phyloP scores from a whole-genome alignment of 345 rosid genomes.

The Salix udensis region DNA sequence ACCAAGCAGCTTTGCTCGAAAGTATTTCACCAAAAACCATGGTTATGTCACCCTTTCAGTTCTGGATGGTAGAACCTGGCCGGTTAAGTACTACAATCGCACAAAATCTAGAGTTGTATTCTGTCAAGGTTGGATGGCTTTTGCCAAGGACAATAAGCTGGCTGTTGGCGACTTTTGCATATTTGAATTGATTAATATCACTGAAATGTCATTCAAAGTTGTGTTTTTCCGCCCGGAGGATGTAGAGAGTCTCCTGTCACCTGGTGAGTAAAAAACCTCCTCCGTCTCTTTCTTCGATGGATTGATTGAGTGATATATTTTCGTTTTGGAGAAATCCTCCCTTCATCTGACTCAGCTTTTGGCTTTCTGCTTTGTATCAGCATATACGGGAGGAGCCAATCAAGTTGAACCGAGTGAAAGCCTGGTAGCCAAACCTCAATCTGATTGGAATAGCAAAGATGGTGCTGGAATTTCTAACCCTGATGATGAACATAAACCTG shows the following conservation, averaged over 20 bases:
- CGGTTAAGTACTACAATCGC: background rate
- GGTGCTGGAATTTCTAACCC: background rate
- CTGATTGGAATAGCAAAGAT: background rate
- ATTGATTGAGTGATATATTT: too few relatives aligned
- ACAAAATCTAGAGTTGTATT: background rate
- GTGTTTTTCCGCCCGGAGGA: background rate
- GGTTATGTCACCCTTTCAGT: background rate
- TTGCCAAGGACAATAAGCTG: conserved; percentile 10
- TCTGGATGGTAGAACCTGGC: conserved; percentile 12
- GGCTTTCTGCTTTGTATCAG: background rate
- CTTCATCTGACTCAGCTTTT: background rate
- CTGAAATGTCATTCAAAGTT: background rate
- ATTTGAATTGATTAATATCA: conserved; percentile 10
- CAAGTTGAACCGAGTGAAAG: background rate
- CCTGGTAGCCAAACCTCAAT: too few relatives aligned
- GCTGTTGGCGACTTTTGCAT: conserved; percentile 1
- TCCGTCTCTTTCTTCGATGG: background rate
- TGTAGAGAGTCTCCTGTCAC: background rate
- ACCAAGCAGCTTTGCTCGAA: conserved; percentile 10
- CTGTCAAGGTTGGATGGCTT: conserved; percentile 14
- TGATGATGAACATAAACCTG: too few relatives aligned
- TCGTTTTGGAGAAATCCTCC: background rate
- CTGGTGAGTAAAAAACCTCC: background rate
- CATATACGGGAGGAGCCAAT: background rate
- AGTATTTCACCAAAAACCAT: background rate